Percentiles rank a stretch among this genome's conserved stretches.
These are phyloP conservation scores for Leccinellum rugosiceps DNA, from an alignment of 768 basidiomycete species.

Conservation along the genomic window DNA sequence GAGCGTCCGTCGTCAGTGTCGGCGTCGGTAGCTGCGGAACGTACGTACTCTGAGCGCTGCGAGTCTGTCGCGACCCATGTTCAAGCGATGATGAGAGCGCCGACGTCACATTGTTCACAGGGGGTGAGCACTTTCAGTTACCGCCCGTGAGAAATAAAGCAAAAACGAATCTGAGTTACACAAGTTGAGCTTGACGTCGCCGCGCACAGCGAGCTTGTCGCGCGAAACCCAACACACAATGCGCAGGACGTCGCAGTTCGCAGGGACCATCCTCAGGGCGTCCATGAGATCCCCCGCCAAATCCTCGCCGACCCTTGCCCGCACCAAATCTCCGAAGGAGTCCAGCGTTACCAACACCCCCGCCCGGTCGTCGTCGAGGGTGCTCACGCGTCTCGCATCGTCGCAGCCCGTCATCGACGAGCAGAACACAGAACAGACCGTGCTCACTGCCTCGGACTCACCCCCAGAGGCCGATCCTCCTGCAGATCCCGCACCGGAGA, in stretches of 20 bases:
- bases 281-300: slow-evolving; percentile 6
- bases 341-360: slow-evolving; percentile 6
- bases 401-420: slow-evolving; percentile 18
- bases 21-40: slow-evolving; percentile 40
- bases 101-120: background rate
- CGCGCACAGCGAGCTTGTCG: slow-evolving; percentile 6
- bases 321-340: slow-evolving; percentile 24
- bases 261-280: slow-evolving; percentile 67
- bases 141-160: slow-evolving; percentile 14
- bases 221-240: slow-evolving; percentile 58
- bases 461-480: slow-evolving; percentile 26
- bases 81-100: background rate
- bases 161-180: background rate
- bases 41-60: slow-evolving; percentile 72
- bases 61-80: slow-evolving; percentile 70
- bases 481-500: slow-evolving; percentile 21
- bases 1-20: slow-evolving; percentile 22
- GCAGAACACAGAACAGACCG: slow-evolving; percentile 8
- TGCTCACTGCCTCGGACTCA: slow-evolving; percentile 16
- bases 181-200: background rate
- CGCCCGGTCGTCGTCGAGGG: slow-evolving; percentile 13
- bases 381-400: slow-evolving; percentile 24
- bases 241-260: slow-evolving; percentile 58
- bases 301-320: slow-evolving; percentile 14
- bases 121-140: background rate